These are phyloP conservation scores for Tetrapyrgos nigripes DNA, from an alignment of 1,284 basidiomycete genomes.

Conservation along the genomic window DNA sequence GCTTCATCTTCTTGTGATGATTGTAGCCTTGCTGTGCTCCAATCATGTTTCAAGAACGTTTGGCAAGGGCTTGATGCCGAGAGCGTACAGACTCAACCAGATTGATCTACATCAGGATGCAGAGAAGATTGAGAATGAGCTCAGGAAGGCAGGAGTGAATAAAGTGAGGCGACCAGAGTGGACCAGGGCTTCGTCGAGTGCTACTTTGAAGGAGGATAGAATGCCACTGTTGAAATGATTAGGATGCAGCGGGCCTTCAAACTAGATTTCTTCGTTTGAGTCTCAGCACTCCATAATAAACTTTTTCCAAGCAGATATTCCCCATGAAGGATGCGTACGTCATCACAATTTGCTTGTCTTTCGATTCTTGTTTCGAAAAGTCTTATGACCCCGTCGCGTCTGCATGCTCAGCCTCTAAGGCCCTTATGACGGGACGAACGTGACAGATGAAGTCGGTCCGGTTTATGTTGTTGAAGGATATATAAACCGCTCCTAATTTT, in stretches of 20 bases:
- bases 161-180: conserved; percentile 16
- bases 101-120: conserved; percentile 48
- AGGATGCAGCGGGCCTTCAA: too few species aligned
- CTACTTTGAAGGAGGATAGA: conserved; percentile 23
- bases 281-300: too few species aligned
- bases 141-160: conserved; percentile 18
- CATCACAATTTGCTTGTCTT: too few species aligned
- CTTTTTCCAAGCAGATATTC: too few species aligned
- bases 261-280: too few species aligned
- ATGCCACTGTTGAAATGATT: neutral
- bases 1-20: conserved; percentile 68
- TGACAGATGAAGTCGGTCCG: neutral
- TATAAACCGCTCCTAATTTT: neutral
- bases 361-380: too few species aligned
- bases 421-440: neutral
- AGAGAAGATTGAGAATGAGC: conserved; percentile 32
- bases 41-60: conserved; percentile 77
- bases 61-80: conserved; percentile 77
- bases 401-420: neutral
- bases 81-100: conserved; percentile 64
- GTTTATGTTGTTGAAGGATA: neutral
- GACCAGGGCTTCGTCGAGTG: conserved; percentile 20
- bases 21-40: conserved; percentile 68
- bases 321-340: too few species aligned
- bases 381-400: neutral